A percentile compares a stretch with the other conserved stretches of the same genome.
These are phyloP conservation scores for Ogataea dorogensis DNA, from an alignment of 805 yeast genomes.

Conservation along the genomic window DNA sequence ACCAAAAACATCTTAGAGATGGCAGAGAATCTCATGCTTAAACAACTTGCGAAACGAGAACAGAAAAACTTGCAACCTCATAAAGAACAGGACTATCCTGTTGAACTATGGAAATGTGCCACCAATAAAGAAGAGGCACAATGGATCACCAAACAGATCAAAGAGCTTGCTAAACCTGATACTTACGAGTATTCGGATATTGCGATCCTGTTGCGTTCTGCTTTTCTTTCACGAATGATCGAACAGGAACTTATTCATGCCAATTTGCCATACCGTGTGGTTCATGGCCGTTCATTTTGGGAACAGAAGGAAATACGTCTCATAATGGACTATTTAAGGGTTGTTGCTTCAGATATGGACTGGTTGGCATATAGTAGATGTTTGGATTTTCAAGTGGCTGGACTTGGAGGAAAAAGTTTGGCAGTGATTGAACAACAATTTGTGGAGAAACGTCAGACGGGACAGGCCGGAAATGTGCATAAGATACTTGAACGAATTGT, in stretches of 20 bases:
- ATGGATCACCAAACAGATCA: conserved; percentile 55
- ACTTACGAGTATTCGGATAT: conserved; percentile 49
- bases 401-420: conserved; percentile 58
- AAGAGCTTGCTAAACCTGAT: conserved; percentile 45
- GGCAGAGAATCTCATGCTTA: conserved; percentile 65
- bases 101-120: conserved; percentile 42
- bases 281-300: conserved; percentile 81
- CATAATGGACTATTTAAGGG: conserved; percentile 63
- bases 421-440: conserved; percentile 20
- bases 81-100: conserved; percentile 40
- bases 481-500: conserved; percentile 15
- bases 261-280: conserved; percentile 62
- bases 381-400: conserved; percentile 59
- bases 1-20: conserved; percentile 60
- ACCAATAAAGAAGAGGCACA: conserved; percentile 55
- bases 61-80: conserved; percentile 49
- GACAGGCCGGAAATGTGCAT: conserved; percentile 13
- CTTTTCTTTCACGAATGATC: conserved; percentile 56
- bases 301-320: conserved; percentile 65
- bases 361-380: conserved; percentile 57
- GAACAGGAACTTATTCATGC: conserved; percentile 59
- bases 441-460: conserved; percentile 6
- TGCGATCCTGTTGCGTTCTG: conserved; percentile 68
- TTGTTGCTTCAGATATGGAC: conserved; percentile 58
- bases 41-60: conserved; percentile 47